These are phyloP conservation scores for Carex myosuroides DNA, from an alignment of 176 grass and related monocot genomes.

Conservation along the genomic window DNA sequence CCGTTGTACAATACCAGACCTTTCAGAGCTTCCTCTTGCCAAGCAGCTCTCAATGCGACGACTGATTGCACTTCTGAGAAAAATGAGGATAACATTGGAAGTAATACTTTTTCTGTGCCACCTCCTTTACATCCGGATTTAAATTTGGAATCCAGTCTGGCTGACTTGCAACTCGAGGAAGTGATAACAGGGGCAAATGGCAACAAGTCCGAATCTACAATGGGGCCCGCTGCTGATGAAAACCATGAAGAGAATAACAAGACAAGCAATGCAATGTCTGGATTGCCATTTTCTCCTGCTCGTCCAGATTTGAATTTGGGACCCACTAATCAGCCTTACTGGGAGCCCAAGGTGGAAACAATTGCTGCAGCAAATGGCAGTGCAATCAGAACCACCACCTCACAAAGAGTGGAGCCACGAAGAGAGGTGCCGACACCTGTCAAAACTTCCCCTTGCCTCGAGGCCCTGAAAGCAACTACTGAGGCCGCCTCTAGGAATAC, in stretches of 20 bases:
- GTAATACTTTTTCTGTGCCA: not conserved
- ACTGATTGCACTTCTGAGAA: not conserved
- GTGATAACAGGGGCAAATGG: not conserved
- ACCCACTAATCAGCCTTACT: not conserved
- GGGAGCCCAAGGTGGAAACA: not conserved
- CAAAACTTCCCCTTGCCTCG: not conserved
- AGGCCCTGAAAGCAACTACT: not conserved
- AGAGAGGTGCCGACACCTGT: not conserved
- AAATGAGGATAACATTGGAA: not conserved
- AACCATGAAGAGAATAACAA: not conserved
- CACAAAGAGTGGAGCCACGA: not conserved
- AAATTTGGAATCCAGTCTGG: not conserved
- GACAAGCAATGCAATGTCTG: not conserved
- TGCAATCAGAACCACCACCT: not conserved
- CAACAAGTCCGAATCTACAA: not conserved
- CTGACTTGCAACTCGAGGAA: not conserved
- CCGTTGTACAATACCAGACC: not conserved
- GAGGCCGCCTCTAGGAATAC: not conserved
- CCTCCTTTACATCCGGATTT: not conserved
- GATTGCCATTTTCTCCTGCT: not conserved
- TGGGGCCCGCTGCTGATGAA: not conserved
- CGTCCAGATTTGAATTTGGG: conserved; percentile 14
- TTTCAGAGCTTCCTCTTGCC: not conserved
- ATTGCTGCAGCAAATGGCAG: not conserved
- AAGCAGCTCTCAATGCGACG: not conserved